Conservation (phyloP, 129 eudicot genomes). For the Flaveria ramosissima region DNA sequence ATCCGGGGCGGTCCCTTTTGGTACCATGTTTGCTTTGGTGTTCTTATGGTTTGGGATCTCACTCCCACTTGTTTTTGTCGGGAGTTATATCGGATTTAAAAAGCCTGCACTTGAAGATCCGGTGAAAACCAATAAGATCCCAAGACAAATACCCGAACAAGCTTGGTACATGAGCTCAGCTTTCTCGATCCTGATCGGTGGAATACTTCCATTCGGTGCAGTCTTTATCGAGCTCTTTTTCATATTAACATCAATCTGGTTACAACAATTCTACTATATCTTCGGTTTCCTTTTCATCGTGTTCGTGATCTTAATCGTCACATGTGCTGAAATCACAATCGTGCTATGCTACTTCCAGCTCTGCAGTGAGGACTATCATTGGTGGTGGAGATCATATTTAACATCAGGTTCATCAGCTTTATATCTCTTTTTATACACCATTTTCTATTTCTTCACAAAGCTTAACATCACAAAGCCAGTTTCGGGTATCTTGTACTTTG, state of each 20-base stretch:
- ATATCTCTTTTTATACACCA: conserved; percentile 64
- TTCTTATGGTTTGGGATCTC: conserved; percentile 79
- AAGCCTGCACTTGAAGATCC: conserved; percentile 67
- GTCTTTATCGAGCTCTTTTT: conserved; percentile 80
- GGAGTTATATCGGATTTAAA: conserved; percentile 63
- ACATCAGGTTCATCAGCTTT: conserved; percentile 75
- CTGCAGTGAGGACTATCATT: conserved; percentile 69
- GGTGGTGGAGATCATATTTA: conserved; percentile 86
- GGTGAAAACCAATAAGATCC: conserved; percentile 73
- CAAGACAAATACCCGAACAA: conserved; percentile 76
- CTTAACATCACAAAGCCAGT: conserved; percentile 67
- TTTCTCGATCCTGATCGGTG: conserved; percentile 77
- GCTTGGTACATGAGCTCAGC: conserved; percentile 82
- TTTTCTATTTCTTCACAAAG: conserved; percentile 74
- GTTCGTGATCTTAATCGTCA: conserved; percentile 54
- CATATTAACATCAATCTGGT: conserved; percentile 73
- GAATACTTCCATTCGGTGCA: conserved; percentile 70
- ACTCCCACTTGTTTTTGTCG: conserved; percentile 70
- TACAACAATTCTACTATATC: conserved; percentile 70
- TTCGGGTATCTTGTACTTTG: conserved; percentile 71
- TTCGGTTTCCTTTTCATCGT: conserved; percentile 78
- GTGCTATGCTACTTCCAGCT: conserved; percentile 82
- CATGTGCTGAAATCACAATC: conserved; percentile 77
- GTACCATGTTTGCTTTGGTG: conserved; percentile 74
- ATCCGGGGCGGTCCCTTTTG: conserved; percentile 75